Base-by-base conservation (phyloP, 768 basidiomycete genomes). In the Lactarius pseudohatsudake region DNA sequence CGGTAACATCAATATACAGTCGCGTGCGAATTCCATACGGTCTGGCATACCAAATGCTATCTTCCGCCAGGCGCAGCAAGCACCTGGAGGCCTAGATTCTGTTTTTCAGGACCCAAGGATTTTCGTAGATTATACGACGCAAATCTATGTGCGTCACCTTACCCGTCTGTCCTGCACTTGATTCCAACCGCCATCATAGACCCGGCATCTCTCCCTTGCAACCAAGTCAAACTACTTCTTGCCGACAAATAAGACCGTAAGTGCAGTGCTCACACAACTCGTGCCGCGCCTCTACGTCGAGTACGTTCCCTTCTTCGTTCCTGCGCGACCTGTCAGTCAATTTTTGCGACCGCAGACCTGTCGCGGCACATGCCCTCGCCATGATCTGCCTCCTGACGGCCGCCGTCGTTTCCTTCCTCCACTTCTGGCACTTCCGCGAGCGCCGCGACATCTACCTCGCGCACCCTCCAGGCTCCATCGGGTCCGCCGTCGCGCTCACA, bases 201-300 rank as follows among this genome's bases (percentile, higher is more conserved):
- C 83, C 0, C 82, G 80, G 64, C 81, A 89, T 73, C 81, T 91
- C 15, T 77, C 87, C 4, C 66, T 87, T 4, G 76, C 81, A 9
- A 87, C 88, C 0, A 82, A 82, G 70, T 78, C 80, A 1, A 79
- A 84, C n/a, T 91, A 87, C 71, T 90, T 89, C 69, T 72, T 86
- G 8, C 64, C 74, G 1, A 63, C 72, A 7, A 80, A 84, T 62
- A 59, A 67, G 5, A 77, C 79, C 0, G 67, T 85, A 7, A 62
- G 75, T 16, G 82, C 82, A 8, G 64, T 73, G 36, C 69, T 85
- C 50, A 80, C 77, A 3, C 78, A 79, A 6, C 69, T 82, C 13
- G 71, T 79, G 18, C 80, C 83, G 26, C 80, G 87, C 30, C 75
- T 91, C 57, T 81, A 79, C 69, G 76, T 91, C 41, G 83, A 88